Evolutionary conservation across 768 basidiomycete genomes (phyloP), one percentile per base, ranked within the genome.

Genomic region (Pholiota conissans): DNA sequence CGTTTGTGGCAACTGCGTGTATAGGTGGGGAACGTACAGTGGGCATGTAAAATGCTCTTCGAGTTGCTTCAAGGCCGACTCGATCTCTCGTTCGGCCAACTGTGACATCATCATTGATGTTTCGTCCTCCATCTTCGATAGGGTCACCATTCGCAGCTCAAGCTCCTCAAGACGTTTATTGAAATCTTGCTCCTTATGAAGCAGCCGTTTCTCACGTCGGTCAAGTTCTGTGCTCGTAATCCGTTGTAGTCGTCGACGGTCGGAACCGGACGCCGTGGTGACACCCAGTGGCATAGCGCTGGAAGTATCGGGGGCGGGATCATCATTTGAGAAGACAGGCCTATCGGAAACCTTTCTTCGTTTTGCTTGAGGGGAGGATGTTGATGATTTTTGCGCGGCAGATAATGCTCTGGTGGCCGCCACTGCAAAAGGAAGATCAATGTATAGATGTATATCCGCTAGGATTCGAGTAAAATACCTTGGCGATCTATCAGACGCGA

Each of bases 21-120:
- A 40, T 51, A 37, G 40, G n/a, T 22, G 20, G 14, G 22, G 28
- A 47, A 71, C 85, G 64, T 66, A 88, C 86, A 86, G 65, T 8
- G 85, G 72, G 68, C 85, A 90, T n/a, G 79, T 80, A 60, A 86
- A 87, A 67, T 82, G 78, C 35, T 85, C 85, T 61, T 86, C 84
- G 0, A 87, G 73, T 58, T 85, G 76, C 14, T 71, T 73, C 50
- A 87, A 69, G n/a, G 73, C 73, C 30, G 74, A 69, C 55, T 73
- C 73, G 20, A 64, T 67, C 58, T 81, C 78, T 42, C 74, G 73
- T 28, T 79, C 72, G 46, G 74, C 72, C 20, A 82, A 64, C 63
- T 74, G 74, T 57, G 74, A 75, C 61, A 78, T 63, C 66, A 81
- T 62, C 30, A 67, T 60, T 20, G 71, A 69, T 8, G 77, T 73